A percentile compares a stretch with the other conserved stretches of the same genome.
Conservation (phyloP, 352 stramenopile genomes). For the Blastocystis sp. region DNA sequence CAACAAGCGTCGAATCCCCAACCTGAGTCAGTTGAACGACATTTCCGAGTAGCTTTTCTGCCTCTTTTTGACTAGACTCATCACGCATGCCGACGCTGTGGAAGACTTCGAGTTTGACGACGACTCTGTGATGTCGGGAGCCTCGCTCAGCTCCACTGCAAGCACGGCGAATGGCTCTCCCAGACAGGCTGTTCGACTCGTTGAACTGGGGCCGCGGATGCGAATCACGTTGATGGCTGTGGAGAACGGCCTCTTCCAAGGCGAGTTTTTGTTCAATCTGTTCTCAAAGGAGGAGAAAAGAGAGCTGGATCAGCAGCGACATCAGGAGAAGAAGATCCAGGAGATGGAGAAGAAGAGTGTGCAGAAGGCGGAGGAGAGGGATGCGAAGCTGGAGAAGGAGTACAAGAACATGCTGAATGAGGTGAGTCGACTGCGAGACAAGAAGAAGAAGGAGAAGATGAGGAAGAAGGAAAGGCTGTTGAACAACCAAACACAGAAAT, state of each 20-base stretch:
- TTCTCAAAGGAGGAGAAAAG: neutral
- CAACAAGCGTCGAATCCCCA: slow-evolving; percentile 63
- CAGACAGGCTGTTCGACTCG: slow-evolving; percentile 83
- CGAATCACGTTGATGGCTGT: slow-evolving; percentile 89
- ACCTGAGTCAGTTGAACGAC: slow-evolving; percentile 86
- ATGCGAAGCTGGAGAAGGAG: neutral
- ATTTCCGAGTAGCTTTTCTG: slow-evolving; percentile 87
- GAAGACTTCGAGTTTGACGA: slow-evolving; percentile 63
- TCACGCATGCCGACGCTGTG: neutral
- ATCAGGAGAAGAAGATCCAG: neutral
- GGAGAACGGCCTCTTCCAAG: slow-evolving; percentile 85
- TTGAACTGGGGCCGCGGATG: slow-evolving; percentile 88
- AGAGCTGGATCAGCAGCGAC: neutral
- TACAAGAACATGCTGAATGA: slow-evolving; percentile 3
- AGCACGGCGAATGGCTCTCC: slow-evolving; percentile 64
- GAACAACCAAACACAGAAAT: neutral
- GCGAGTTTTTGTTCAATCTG: slow-evolving; percentile 93
- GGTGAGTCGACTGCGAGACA: neutral
- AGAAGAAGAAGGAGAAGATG: slow-evolving; percentile 58
- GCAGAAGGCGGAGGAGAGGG: neutral
- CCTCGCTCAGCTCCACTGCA: slow-evolving; percentile 61
- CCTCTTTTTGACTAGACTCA: neutral
- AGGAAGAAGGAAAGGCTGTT: slow-evolving; percentile 25
- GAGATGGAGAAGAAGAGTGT: neutral
- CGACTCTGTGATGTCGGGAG: slow-evolving; percentile 69